phyloP scores from a whole-genome alignment of 305 asterid genomes.

The Rubia tinctorum region DNA sequence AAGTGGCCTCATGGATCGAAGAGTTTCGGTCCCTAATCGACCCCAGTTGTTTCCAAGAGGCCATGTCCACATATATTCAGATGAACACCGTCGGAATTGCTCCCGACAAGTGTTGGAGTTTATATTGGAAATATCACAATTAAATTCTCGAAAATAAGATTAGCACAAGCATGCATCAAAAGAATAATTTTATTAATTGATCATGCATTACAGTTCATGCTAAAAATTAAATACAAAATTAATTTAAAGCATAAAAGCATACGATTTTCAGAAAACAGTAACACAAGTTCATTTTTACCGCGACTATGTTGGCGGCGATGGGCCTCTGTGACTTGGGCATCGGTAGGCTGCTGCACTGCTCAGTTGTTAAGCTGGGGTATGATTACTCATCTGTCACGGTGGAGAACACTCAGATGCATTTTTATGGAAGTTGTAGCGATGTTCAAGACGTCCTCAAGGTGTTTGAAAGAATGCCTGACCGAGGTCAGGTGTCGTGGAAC shows the following conservation, averaged over 20 bases:
- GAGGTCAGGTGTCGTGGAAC: slow-evolving; percentile 89
- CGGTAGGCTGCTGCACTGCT: slow-evolving; percentile 65
- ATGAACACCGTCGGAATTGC: slow-evolving; percentile 52
- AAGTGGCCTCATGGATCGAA: slow-evolving; percentile 49
- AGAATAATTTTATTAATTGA: no score
- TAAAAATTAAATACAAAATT: no score
- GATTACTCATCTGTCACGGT: slow-evolving; percentile 50
- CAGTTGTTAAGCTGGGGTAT: slow-evolving; percentile 54
- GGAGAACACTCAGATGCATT: slow-evolving; percentile 60
- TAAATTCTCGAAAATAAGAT: no score
- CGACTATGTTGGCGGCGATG: slow-evolving; percentile 63
- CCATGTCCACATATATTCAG: slow-evolving; percentile 53
- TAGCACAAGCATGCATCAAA: no score
- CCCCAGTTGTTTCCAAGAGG: slow-evolving; percentile 50
- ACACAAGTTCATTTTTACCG: slow-evolving; percentile 74
- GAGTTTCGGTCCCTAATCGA: slow-evolving; percentile 57
- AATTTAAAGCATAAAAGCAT: no score
- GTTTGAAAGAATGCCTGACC: slow-evolving; percentile 66
- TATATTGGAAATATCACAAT: no score
- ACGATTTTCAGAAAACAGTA: no score
- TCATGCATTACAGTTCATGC: no score
- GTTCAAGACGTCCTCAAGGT: slow-evolving; percentile 46
- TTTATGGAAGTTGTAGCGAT: slow-evolving; percentile 53
- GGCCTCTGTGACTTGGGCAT: slow-evolving; percentile 54
- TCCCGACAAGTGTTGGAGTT: no score